Evolutionary conservation across 208 protist species (phyloP).

Genomic region (Trypanosoma rangeli): DNA sequence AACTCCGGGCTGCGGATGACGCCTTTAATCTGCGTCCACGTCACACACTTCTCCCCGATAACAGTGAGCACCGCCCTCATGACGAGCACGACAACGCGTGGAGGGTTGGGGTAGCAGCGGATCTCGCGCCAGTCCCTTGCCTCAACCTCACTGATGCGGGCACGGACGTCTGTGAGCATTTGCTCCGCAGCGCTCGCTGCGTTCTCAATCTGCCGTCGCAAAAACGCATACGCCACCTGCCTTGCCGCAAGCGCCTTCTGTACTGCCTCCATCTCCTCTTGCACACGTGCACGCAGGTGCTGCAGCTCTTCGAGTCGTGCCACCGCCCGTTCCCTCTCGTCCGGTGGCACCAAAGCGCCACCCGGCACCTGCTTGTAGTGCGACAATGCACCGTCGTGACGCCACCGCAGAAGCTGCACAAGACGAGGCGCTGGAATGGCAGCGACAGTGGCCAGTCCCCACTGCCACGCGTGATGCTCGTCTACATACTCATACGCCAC

Average conservation of each 20-base stretch:
- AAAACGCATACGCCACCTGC: conserved; percentile 23
- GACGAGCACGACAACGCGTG: conserved; percentile 47
- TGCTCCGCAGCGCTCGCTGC: conserved; percentile 24
- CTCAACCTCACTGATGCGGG: conserved; percentile 34
- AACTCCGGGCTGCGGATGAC: conserved; percentile 43
- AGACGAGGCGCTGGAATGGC: conserved; percentile 40
- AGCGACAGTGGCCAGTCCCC: conserved; percentile 51
- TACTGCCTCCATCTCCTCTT: conserved; percentile 32
- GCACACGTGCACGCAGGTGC: conserved; percentile 22
- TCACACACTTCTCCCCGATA: conserved; percentile 30
- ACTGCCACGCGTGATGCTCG: conserved; percentile 31
- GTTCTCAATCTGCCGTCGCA: conserved; percentile 13
- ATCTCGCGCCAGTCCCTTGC: conserved; percentile 59
- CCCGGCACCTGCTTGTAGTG: not conserved
- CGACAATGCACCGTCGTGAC: conserved; percentile 15
- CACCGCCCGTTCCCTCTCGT: conserved; percentile 19
- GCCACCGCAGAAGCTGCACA: conserved; percentile 48
- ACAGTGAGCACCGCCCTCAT: conserved; percentile 41
- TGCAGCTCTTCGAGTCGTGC: conserved; percentile 30
- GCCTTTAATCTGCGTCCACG: conserved; percentile 33
- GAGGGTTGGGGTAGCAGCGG: conserved; percentile 56
- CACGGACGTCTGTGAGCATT: conserved; percentile 27
- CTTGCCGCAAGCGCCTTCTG: conserved; percentile 24
- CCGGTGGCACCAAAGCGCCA: conserved; percentile 12
- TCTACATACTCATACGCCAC: conserved; percentile 58